A percentile compares a stretch with the other conserved stretches of the same genome.
Evolutionary conservation across 805 yeast genomes (phyloP).

Genomic region (Starmerella stigmatis): DNA sequence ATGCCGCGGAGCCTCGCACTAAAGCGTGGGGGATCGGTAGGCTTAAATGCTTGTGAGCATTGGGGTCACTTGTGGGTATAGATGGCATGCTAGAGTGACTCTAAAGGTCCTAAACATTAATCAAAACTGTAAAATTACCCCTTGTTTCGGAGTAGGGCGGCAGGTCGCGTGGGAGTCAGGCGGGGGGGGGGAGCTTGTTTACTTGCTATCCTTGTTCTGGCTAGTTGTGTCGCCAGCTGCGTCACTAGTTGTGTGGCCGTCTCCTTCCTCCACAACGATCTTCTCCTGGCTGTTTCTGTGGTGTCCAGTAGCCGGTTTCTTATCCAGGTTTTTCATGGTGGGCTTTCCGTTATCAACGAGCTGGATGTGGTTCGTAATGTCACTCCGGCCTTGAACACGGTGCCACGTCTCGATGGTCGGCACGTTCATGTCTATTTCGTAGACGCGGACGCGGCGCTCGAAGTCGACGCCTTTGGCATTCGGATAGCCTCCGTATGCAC

Average conservation of each 20-base stretch:
- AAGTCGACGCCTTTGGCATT: constrained; percentile 46
- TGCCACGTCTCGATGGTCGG: constrained; percentile 60
- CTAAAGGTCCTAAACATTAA: no score
- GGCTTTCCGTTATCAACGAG: constrained; percentile 39
- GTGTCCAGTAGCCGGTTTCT: neutral
- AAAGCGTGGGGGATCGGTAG: no score
- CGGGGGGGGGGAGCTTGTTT: no score
- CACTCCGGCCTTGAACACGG: constrained; percentile 47
- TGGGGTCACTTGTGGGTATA: no score
- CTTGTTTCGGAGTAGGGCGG: no score
- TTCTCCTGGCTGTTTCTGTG: constrained; percentile 1
- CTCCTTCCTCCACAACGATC: neutral
- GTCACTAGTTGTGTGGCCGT: neutral
- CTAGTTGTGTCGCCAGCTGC: no score
- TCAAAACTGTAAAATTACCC: no score
- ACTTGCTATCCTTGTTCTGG: no score
- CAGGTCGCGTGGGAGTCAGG: no score
- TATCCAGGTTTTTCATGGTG: neutral
- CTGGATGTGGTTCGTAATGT: constrained; percentile 41
- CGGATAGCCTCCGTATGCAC: constrained; percentile 84
- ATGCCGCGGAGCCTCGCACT: no score
- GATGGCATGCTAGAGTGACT: no score
- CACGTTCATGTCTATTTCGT: constrained; percentile 46
- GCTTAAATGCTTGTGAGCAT: no score
- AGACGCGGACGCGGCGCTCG: constrained; percentile 66